Base-by-base conservation (phyloP, 371 early-diverging fungal genomes). In the Apophysomyces variabilis region DNA sequence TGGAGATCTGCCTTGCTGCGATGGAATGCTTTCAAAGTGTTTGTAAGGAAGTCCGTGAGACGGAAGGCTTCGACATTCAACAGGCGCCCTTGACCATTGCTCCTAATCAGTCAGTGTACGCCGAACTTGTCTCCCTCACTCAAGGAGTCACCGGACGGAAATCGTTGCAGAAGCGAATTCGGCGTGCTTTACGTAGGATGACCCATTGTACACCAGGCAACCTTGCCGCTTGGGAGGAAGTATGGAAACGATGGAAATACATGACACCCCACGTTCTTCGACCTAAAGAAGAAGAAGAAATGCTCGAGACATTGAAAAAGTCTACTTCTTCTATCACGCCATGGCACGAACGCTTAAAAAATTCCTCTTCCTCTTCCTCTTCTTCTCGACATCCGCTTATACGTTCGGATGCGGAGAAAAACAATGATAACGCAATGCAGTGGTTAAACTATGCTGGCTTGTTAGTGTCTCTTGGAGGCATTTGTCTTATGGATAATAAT, bases 181-280 rank as follows among this genome's bases (percentile, higher is more conserved):
- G 96, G 32, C 85, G 85, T 38, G 66, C 92, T 6, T 70, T 95
- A 38, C 82, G 93, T 4, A 82, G 87, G 70, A 85, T 91, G 75
- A 79, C 83, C 5, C 82, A 83, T 39, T 90, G 88, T 21, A 91
- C 93, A 0, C 86, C 90, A 5, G 93, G 94, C 12, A 92, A 90
- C 64, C 70, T 93, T 58, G 90, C 89, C 7, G 95, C 93, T 0
- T 94, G 94, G 93, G 94, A 94, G 68, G 95, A 95, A 69, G 88
- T 90, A 0, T 94, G 90, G 66, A 84, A 87, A 57, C 83, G 92
- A 38, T 95, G 96, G 95, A 87, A 85, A 69, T 79, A 77, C 26
- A 78, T 89, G 61, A 89, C 82, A 8, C 79, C 78, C 5, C 66
- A 78, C 18, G 82, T 89, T 69, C 75, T 84, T 9, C 72, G 75